These are phyloP conservation scores for Plantago ovata DNA, from an alignment of 257 asterid genomes.

Conservation along the genomic window DNA sequence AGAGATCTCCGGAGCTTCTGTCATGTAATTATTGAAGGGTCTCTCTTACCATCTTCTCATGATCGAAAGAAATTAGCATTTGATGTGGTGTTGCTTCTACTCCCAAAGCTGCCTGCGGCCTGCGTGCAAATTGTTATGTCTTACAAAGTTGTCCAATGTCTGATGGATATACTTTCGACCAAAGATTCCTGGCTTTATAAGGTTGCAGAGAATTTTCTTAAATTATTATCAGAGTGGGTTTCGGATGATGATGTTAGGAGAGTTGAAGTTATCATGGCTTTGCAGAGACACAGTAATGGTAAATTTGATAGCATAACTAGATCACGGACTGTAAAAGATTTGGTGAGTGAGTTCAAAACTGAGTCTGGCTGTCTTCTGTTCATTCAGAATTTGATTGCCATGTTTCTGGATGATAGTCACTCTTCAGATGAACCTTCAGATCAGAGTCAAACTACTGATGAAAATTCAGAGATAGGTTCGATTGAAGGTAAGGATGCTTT, in stretches of 20 bases:
- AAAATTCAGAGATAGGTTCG: slow-evolving; percentile 88
- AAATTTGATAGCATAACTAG: slow-evolving; percentile 77
- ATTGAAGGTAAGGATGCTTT: slow-evolving; percentile 64
- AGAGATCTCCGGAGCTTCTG: slow-evolving; percentile 56
- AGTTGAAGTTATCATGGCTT: slow-evolving; percentile 80
- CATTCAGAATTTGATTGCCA: slow-evolving; percentile 55
- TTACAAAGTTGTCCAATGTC: slow-evolving; percentile 79
- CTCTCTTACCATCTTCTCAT: slow-evolving; percentile 85
- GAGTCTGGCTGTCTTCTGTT: slow-evolving; percentile 76
- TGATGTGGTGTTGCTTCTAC: slow-evolving; percentile 66
- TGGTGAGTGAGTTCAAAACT: slow-evolving; percentile 72
- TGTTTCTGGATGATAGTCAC: slow-evolving; percentile 85
- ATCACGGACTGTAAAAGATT: slow-evolving; percentile 69
- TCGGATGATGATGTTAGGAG: slow-evolving; percentile 64
- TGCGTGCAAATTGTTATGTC: slow-evolving; percentile 53
- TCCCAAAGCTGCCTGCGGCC: slow-evolving; percentile 70
- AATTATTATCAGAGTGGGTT: slow-evolving; percentile 76
- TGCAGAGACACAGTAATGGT: slow-evolving; percentile 88
- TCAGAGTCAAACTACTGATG: slow-evolving; percentile 98
- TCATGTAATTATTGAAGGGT: slow-evolving; percentile 77
- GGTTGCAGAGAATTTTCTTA: slow-evolving; percentile 75
- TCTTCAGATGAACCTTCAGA: slow-evolving; percentile 95
- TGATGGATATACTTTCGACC: slow-evolving; percentile 77
- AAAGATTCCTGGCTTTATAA: slow-evolving; percentile 87
- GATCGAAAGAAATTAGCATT: slow-evolving; percentile 88